Conservation (phyloP, 225 moss, liverwort and hornwort genomes). For the Bryum argenteum region DNA sequence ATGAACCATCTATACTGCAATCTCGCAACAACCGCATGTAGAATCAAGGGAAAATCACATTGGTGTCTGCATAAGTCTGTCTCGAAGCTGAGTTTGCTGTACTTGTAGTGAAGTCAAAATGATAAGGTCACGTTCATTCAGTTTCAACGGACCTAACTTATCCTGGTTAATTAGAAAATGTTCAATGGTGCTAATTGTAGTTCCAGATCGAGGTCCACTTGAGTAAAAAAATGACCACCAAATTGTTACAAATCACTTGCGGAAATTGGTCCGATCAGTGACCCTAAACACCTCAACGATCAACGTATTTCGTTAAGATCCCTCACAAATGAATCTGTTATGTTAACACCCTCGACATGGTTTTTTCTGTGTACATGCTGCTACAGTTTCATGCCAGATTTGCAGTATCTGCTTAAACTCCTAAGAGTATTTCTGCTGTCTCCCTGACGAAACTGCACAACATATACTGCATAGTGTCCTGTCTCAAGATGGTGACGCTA, state of each 20-base stretch:
- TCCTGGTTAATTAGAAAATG: not conserved
- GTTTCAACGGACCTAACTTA: not conserved
- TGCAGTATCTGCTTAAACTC: not conserved
- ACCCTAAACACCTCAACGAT: conserved; percentile 8
- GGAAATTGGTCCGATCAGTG: not conserved
- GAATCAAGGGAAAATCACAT: not conserved
- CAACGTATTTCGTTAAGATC: not conserved
- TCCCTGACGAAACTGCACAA: not conserved
- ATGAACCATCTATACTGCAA: not conserved
- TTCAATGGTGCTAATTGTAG: not conserved
- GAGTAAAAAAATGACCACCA: not conserved
- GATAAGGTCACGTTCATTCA: not conserved
- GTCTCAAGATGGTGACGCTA: conserved; percentile 12
- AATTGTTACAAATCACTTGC: conserved; percentile 1
- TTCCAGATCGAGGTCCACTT: not conserved
- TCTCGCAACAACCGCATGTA: not conserved
- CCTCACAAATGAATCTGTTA: not conserved
- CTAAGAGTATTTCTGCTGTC: not conserved
- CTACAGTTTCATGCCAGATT: not conserved
- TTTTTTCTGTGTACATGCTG: not conserved
- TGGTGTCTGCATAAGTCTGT: not conserved
- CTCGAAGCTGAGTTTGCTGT: not conserved
- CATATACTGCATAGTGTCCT: not conserved
- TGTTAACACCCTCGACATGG: not conserved
- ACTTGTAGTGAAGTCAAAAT: not conserved